Base-by-base conservation (phyloP, 176 grass and related monocot genomes). In the Rhynchospora pubera region DNA sequence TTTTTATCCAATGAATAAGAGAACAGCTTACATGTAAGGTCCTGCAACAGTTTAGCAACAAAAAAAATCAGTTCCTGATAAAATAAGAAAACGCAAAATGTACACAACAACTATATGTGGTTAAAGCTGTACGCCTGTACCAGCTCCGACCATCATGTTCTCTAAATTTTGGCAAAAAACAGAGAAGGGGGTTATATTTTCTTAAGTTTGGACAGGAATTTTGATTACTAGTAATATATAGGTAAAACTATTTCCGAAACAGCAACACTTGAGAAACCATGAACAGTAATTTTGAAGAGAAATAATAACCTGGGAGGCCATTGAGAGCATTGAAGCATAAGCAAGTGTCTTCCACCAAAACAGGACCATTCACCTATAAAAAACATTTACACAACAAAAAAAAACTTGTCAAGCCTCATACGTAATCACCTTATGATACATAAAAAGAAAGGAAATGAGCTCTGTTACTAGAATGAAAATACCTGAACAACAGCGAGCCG, bases 251-350 rank as follows among this genome's bases (percentile, higher is more conserved):
- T 42, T 15, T 43, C 34, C 42, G 15, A 34, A 68, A 68, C 62
- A 62, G 19, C 60, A 84, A 78, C 81, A 61, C 47, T 47, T 83
- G 63, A 65, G 34, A 83, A 79, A 52, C 78, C 34, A 16, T 71
- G 23, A 81, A 85, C 14, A 85, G 79, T 11, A 84, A 87, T 11
- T 79, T 46, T 19, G 21, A 63, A 86, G 62, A 83, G 64, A 1
- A 83, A 50, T 75, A 71, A 97, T 75, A 77, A 97, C 94, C 96
- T 91, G 96, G 96, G 76, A 99, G 84, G 28, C 92, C 92, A 47
- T 99, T 91, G 62, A 94, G 89, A 83, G 96, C 92, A 91, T 99
- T 95, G 82, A 99, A 99, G 83, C 96, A 99, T 52, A 99, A 79
- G 82, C 96, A 95, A 14, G 96, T 99, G 69, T 99, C 96, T 88